These are phyloP conservation scores for Oenanthe sinensis DNA, from an alignment of 129 eudicot genomes.

Conservation along the genomic window DNA sequence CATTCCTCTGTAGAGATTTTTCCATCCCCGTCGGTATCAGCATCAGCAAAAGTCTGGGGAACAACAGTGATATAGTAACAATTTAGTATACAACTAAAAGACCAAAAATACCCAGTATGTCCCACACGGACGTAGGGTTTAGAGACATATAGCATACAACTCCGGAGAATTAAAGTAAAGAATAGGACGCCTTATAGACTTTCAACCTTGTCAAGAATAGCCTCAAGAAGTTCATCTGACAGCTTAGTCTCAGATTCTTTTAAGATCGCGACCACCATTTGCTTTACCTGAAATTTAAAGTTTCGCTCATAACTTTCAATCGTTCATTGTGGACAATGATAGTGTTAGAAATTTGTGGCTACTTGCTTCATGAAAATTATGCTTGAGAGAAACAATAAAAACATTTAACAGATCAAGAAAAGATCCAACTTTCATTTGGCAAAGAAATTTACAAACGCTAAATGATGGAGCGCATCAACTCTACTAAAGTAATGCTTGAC, in stretches of 20 bases:
- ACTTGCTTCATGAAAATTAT: neutral
- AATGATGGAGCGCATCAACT: neutral
- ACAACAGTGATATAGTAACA: neutral
- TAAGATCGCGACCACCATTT: constrained; percentile 81
- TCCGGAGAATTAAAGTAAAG: neutral
- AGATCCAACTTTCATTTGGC: neutral
- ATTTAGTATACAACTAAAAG: neutral
- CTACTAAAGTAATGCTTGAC: neutral
- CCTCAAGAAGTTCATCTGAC: constrained; percentile 81
- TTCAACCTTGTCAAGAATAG: constrained; percentile 73
- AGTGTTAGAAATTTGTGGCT: neutral
- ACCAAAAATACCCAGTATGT: neutral
- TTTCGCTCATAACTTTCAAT: neutral
- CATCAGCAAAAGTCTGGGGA: constrained; percentile 67
- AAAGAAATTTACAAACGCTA: neutral
- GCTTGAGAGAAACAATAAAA: neutral
- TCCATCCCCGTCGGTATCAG: constrained; percentile 69
- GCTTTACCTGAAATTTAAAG: constrained; percentile 52
- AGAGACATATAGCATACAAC: neutral
- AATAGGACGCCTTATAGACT: neutral
- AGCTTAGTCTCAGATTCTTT: constrained; percentile 67
- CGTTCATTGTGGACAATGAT: neutral
- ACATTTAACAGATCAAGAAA: neutral
- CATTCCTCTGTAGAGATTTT: constrained; percentile 69
- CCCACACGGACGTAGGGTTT: neutral